These are phyloP conservation scores for Yamadazyma diospyri DNA, from an alignment of 1,139 yeast genomes.

Conservation along the genomic window DNA sequence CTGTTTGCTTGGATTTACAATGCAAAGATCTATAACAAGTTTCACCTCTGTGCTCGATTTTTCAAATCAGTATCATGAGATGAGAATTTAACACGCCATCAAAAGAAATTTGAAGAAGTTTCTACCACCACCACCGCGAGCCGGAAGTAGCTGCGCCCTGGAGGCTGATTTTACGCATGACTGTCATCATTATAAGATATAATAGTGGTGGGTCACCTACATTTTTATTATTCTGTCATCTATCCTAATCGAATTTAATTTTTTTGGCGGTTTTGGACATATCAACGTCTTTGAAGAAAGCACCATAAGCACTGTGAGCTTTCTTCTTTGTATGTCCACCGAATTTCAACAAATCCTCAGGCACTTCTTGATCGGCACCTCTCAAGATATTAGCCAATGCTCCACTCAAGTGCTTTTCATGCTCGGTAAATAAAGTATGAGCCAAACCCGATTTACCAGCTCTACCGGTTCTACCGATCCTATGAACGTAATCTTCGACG, in stretches of 20 bases:
- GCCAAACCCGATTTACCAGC: conserved; percentile 96
- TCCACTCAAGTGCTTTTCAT: conserved; percentile 95
- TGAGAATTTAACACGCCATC: conserved; percentile 5
- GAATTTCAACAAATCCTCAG: conserved; percentile 91
- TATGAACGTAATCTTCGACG: conserved; percentile 95
- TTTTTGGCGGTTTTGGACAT: conserved; percentile 85
- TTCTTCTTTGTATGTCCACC: conserved; percentile 98
- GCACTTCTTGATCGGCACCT: conserved; percentile 94
- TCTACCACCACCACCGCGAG: conserved; percentile 1
- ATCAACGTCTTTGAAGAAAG: conserved; percentile 91
- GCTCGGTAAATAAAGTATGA: conserved; percentile 93
- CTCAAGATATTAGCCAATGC: conserved; percentile 87
- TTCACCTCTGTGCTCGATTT: conserved; percentile 1
- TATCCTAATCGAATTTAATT: conserved; percentile 64
- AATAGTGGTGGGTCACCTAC: no score
- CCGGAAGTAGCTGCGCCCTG: neutral
- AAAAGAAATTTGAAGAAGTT: conserved; percentile 3
- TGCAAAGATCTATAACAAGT: no score
- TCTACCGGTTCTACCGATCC: conserved; percentile 98
- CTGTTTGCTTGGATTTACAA: no score
- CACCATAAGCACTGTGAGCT: conserved; percentile 94
- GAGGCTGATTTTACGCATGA: neutral
- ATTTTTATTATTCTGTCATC: neutral
- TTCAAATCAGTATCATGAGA: conserved; percentile 4
- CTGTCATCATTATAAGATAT: no score